A percentile compares a stretch with the other conserved stretches of the same genome.
Evolutionary conservation across 2,329 filamentous ascomycete species (phyloP).

Genomic region (Grosmannia huntii): DNA sequence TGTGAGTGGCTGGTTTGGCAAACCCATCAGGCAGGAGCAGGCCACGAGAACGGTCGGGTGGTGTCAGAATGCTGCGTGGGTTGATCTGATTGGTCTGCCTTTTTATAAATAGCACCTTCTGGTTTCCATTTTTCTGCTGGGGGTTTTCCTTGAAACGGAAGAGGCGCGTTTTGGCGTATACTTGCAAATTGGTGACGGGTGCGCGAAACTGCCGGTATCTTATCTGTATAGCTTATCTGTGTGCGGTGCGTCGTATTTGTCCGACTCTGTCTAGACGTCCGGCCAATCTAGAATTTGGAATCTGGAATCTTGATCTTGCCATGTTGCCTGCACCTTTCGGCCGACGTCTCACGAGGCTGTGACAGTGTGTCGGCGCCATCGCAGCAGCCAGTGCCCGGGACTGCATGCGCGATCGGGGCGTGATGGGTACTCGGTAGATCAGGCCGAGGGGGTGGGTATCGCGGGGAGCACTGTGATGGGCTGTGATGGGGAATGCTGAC

Average conservation of each 20-base stretch:
- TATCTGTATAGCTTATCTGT: not conserved
- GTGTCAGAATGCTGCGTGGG: not conserved
- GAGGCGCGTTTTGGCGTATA: not conserved
- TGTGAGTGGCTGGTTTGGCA: slow-evolving; percentile 3
- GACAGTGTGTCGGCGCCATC: not conserved
- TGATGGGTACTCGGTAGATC: not conserved
- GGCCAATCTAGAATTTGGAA: too few relatives aligned
- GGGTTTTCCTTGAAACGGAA: not conserved
- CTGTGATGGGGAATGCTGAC: too few relatives aligned
- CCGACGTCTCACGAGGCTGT: not conserved
- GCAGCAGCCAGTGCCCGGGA: not conserved
- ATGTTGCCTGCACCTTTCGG: not conserved
- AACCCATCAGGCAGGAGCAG: not conserved
- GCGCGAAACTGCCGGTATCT: not conserved
- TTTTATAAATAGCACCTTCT: not conserved
- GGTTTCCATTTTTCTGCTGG: not conserved
- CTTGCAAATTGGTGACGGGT: not conserved
- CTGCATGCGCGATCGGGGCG: too few relatives aligned
- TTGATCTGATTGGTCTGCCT: not conserved
- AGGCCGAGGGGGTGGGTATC: not conserved
- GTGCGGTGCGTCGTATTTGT: too few relatives aligned
- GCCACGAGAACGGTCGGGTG: not conserved
- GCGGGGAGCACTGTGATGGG: too few relatives aligned
- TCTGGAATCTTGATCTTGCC: not conserved
- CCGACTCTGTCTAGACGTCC: too few relatives aligned